phyloP scores from a whole-genome alignment of 257 asterid genomes.

The Ophiorrhiza pumila region DNA sequence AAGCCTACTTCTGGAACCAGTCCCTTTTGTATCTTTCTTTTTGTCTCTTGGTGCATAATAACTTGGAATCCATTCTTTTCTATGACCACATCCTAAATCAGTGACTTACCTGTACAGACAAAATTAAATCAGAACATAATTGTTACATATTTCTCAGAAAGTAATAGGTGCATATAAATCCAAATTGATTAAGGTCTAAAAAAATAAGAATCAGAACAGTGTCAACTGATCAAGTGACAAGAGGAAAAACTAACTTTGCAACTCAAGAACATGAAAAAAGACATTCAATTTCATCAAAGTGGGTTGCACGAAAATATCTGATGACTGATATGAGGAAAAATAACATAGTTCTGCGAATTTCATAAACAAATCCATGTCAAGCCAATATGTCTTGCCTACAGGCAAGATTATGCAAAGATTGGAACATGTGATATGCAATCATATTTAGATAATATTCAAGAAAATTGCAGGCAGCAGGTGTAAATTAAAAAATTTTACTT shows the following conservation, averaged over 20 bases:
- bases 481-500: no score
- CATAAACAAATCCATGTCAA: no score
- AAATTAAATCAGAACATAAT: not conserved
- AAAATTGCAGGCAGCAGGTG: no score
- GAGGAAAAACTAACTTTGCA: not conserved
- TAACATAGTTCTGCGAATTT: not conserved
- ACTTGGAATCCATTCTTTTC: not conserved
- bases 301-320: not conserved
- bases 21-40: not conserved
- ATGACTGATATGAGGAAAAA: not conserved
- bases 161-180: not conserved
- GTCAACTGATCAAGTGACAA: no score
- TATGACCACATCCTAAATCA: not conserved
- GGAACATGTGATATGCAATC: no score
- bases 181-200: not conserved
- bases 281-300: not conserved
- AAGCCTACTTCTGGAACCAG: not conserved
- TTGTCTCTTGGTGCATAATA: not conserved
- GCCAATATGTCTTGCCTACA: no score
- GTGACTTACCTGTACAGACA: not conserved
- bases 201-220: not conserved
- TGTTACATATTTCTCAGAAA: not conserved
- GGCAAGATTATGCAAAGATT: no score
- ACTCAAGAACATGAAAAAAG: not conserved
- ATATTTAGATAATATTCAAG: no score